A percentile compares a stretch with the other conserved stretches of the same genome.
Evolutionary conservation across 2,329 filamentous ascomycete genomes (phyloP).

Genomic region (Calonectria hawksworthii): DNA sequence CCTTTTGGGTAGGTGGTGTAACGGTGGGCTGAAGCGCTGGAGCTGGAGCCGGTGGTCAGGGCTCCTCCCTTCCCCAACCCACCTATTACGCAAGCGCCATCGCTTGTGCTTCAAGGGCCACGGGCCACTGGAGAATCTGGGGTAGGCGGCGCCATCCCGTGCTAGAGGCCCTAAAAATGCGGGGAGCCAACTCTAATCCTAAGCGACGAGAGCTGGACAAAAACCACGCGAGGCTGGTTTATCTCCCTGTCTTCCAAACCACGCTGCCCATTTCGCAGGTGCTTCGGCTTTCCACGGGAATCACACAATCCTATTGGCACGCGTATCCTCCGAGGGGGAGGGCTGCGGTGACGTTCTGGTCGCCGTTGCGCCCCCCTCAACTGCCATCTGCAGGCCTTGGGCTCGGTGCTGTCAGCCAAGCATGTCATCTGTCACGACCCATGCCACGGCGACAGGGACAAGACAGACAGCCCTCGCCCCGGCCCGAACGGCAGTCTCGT

Average conservation of each 20-base stretch:
- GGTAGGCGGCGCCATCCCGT: constrained; percentile 4
- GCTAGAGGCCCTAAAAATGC: constrained; percentile 7
- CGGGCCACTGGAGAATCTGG: constrained; percentile 13
- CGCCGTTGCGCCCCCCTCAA: neutral
- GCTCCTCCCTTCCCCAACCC: neutral
- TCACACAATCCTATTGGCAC: neutral
- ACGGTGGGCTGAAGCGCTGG: neutral
- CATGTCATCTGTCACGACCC: constrained; percentile 9
- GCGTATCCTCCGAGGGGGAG: neutral
- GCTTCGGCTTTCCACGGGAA: neutral
- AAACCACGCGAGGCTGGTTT: neutral
- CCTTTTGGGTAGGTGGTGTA: constrained; percentile 12
- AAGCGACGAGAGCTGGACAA: neutral
- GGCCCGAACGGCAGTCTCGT: constrained; percentile 12
- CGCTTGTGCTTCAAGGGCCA: neutral
- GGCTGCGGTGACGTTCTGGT: neutral
- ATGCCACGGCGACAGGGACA: neutral
- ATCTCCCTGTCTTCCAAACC: neutral
- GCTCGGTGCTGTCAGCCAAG: neutral
- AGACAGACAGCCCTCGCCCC: neutral
- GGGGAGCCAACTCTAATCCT: constrained; percentile 7
- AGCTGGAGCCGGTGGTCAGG: neutral
- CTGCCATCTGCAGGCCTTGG: constrained; percentile 2
- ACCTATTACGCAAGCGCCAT: neutral
- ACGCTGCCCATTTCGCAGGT: neutral